phyloP scores from a whole-genome alignment of 1,284 basidiomycete species.

The Malassezia obtusa region DNA sequence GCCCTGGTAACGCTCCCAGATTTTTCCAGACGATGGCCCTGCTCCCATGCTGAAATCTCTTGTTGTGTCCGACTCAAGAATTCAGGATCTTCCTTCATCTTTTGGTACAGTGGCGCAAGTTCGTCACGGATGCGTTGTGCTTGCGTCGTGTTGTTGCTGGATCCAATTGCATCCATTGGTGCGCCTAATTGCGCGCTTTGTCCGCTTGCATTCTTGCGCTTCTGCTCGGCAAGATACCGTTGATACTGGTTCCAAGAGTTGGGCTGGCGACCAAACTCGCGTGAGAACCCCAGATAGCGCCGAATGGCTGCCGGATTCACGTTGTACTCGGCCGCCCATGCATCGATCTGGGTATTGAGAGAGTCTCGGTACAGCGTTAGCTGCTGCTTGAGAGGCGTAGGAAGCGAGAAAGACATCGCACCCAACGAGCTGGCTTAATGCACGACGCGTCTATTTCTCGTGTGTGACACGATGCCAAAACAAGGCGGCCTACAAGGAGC shows the following conservation, averaged over 20 bases:
- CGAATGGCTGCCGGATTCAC: constrained; percentile 18
- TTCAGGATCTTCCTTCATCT: constrained; percentile 19
- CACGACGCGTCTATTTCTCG: no score
- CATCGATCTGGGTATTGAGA: constrained; percentile 15
- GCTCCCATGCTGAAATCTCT: constrained; percentile 17
- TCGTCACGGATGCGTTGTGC: constrained; percentile 18
- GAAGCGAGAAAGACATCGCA: constrained; percentile 15
- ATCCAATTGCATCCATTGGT: not conserved
- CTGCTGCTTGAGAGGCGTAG: constrained; percentile 14
- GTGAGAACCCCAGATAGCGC: constrained; percentile 16
- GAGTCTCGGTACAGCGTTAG: constrained; percentile 15
- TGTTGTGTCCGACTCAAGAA: constrained; percentile 15
- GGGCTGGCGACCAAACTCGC: constrained; percentile 18
- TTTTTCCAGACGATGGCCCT: constrained; percentile 14
- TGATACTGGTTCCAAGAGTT: constrained; percentile 20
- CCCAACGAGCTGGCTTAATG: not conserved
- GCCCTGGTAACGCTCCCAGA: constrained; percentile 10
- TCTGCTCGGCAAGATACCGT: constrained; percentile 17
- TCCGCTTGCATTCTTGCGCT: constrained; percentile 13
- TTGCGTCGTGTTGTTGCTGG: constrained; percentile 1
- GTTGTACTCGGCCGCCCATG: constrained; percentile 18
- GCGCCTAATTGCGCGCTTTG: constrained; percentile 1
- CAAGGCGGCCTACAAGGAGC: constrained; percentile 11
- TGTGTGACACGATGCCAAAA: not conserved
- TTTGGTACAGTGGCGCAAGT: constrained; percentile 18